Base-by-base conservation (phyloP, 441 rosid species). In the Pelargonium citronellum region DNA sequence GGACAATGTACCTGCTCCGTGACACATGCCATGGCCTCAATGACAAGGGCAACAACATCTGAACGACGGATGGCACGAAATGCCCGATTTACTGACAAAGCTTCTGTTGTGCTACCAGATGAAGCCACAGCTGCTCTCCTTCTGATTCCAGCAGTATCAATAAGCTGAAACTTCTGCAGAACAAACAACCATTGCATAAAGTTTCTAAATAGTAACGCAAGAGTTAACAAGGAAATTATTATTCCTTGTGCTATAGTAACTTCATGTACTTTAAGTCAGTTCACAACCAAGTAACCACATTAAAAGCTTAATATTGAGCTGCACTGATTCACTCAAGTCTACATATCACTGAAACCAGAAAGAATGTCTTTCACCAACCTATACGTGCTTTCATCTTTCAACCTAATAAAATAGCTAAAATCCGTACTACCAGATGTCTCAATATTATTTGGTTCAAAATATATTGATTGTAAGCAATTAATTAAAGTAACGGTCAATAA, bases 101-200 rank as follows among this genome's bases (percentile, higher is more conserved):
- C 89, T 83, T 93, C 97, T 5, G 97, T 93, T 19, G 84, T 80
- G 83, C 96, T 89, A 46, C 98, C 97, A 60, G 93, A 87, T 67
- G 93, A 91, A 70, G 97, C 96, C 69, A 93, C 84, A 68, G 90
- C 89, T 64, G 97, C 87, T 82, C 88, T 87, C 82, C 89, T 89
- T 83, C 98, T 87, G 82, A 91, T 91, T 69, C 98, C 98, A 73
- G 97, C 98, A 2, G 98, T 93, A 84, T 93, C 98, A 71, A 88
- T 93, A 68, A 93, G 96, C 77, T 79, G 82, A 71, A 89, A 93
- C 80, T 89, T 89, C 98, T 93, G 92, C 81, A 83, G 69, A 62
- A 69, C 70, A 77, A 41, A 66, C 7, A 39, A 67, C 34, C 60
- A n/a, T 0, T 2, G 55, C 30, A 57, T 69, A 19, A 67, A 66